Conservation (phyloP, 2,329 filamentous ascomycete species). For the Drechslera avenae region DNA sequence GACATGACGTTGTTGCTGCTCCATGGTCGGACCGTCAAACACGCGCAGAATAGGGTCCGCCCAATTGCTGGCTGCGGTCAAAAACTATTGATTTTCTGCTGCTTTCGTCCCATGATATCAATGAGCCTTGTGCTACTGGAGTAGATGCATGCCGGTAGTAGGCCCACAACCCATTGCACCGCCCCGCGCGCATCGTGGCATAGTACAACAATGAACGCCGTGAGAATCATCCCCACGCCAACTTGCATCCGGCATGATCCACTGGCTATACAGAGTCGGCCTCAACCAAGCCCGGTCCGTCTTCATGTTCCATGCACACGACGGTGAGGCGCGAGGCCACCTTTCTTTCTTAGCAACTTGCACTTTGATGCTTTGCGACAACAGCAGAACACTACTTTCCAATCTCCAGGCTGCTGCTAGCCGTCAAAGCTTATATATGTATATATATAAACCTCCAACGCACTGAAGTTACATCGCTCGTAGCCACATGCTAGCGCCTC, state of each 20-base stretch:
- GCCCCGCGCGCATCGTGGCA: constrained; percentile 8
- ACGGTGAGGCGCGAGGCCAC: background rate
- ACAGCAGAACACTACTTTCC: background rate
- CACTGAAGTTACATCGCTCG: background rate
- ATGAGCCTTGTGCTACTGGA: background rate
- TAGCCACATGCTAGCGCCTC: background rate
- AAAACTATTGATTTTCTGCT: background rate
- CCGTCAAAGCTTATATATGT: background rate
- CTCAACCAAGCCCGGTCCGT: background rate
- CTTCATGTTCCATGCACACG: background rate
- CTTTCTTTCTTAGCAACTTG: background rate
- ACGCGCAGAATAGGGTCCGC: background rate
- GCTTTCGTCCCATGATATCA: background rate
- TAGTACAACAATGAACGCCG: constrained; percentile 1
- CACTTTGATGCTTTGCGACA: too few species aligned
- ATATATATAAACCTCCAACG: background rate
- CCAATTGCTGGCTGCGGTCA: background rate
- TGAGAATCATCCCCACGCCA: background rate
- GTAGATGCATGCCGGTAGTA: background rate
- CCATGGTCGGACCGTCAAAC: too few species aligned
- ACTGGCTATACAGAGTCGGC: background rate
- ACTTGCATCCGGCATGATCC: background rate
- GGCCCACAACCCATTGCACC: constrained; percentile 2
- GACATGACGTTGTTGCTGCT: constrained; percentile 5
- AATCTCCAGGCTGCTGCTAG: background rate